These are phyloP conservation scores for Puccinia horiana DNA, from an alignment of 1,284 basidiomycete genomes.

Conservation along the genomic window DNA sequence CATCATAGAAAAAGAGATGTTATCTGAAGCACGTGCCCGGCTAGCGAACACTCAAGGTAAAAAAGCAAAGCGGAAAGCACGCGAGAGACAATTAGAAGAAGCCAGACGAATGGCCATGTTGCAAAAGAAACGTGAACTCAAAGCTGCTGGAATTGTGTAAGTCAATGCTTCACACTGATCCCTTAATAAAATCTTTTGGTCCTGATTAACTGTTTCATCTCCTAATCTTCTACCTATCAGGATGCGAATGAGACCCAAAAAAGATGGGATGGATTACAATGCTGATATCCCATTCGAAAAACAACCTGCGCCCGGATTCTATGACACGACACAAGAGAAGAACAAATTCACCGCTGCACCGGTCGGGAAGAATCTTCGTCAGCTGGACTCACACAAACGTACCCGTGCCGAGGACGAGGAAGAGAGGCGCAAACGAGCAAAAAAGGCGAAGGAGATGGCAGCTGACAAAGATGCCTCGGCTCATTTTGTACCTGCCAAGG, in stretches of 20 bases:
- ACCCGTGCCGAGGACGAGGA: constrained; percentile 85
- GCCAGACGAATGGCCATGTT: constrained; percentile 88
- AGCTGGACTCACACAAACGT: constrained; percentile 80
- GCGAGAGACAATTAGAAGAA: constrained; percentile 94
- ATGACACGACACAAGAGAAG: constrained; percentile 92
- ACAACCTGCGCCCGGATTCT: constrained; percentile 90
- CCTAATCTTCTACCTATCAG: constrained; percentile 52
- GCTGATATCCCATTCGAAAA: constrained; percentile 99
- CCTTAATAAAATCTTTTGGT: background rate
- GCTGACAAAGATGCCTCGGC: constrained; percentile 64
- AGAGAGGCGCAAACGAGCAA: constrained; percentile 80
- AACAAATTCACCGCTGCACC: constrained; percentile 83
- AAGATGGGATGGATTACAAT: constrained; percentile 99
- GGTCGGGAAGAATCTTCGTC: constrained; percentile 83
- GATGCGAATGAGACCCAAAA: constrained; percentile 77
- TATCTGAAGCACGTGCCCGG: constrained; percentile 95
- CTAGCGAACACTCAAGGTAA: constrained; percentile 99
- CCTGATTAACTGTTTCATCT: background rate
- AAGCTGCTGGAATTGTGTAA: constrained; percentile 94
- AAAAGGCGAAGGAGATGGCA: constrained; percentile 67
- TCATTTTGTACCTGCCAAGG: constrained; percentile 87
- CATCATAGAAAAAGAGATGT: constrained; percentile 91
- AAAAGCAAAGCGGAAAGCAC: constrained; percentile 97
- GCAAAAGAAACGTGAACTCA: constrained; percentile 96
- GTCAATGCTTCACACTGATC: constrained; percentile 54